Percentiles rank a stretch among this genome's conserved stretches.
phyloP scores from a whole-genome alignment of 176 grass and related monocot genomes.

The Dactylis glomerata region DNA sequence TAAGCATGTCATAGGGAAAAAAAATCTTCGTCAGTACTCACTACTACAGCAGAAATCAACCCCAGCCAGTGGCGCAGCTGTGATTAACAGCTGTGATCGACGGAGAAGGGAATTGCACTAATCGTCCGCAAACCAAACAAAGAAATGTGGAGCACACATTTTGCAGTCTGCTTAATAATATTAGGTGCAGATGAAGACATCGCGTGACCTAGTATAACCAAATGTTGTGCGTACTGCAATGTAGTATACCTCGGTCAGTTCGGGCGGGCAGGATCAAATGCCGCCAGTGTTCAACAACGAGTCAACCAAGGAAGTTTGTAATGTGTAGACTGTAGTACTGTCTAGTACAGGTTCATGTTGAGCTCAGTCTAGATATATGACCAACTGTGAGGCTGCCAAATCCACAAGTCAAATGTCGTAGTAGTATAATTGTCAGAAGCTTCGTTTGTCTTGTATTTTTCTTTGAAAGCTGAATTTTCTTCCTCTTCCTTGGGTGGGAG shows the following conservation, averaged over 20 bases:
- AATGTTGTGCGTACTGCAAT: too few species aligned
- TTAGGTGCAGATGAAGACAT: neutral
- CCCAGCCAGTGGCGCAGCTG: neutral
- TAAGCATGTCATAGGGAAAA: neutral
- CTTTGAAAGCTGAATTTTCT: neutral
- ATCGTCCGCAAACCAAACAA: neutral
- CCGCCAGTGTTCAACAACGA: neutral
- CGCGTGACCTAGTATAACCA: neutral
- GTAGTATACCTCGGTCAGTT: slow-evolving; percentile 11
- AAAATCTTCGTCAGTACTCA: neutral
- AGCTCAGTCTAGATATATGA: neutral
- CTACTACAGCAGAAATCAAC: neutral
- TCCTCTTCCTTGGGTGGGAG: neutral
- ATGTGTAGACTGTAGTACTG: neutral
- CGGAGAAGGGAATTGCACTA: neutral
- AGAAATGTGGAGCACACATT: neutral
- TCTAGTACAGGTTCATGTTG: neutral
- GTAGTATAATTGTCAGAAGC: neutral
- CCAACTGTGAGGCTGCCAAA: neutral
- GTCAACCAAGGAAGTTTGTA: neutral
- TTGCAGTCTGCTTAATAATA: neutral
- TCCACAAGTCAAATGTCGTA: neutral
- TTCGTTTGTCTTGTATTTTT: neutral
- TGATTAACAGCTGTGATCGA: neutral
- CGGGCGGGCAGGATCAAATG: neutral